These are phyloP conservation scores for Arthrobotrys sphaeroides DNA, from an alignment of 2,329 filamentous ascomycete species.

Conservation along the genomic window DNA sequence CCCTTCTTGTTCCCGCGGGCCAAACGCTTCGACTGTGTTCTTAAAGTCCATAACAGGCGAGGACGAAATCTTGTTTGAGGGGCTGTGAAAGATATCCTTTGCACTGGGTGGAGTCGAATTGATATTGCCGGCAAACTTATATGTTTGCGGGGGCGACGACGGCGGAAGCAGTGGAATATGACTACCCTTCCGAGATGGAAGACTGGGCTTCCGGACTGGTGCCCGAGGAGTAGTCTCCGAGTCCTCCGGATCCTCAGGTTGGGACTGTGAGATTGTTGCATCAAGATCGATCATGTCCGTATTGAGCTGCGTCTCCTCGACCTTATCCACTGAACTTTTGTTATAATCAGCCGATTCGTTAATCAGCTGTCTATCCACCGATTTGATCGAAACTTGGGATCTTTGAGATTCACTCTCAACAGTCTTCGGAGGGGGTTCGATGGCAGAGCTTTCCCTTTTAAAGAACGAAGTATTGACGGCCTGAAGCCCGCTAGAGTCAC, in stretches of 20 bases:
- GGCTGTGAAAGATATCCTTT: slow-evolving; percentile 19
- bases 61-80: slow-evolving; percentile 27
- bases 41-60: slow-evolving; percentile 31
- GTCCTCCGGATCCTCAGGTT: slow-evolving; percentile 1
- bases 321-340: not conserved
- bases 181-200: slow-evolving; percentile 10
- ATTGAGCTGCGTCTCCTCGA: slow-evolving; percentile 22
- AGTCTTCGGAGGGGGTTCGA: not conserved
- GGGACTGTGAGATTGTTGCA: slow-evolving; percentile 32
- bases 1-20: not conserved
- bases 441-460: slow-evolving; percentile 29
- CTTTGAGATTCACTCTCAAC: slow-evolving; percentile 32
- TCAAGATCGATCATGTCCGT: slow-evolving; percentile 11
- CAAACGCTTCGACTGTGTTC: slow-evolving; percentile 3
- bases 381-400: slow-evolving; percentile 33
- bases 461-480: slow-evolving; percentile 41
- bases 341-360: slow-evolving; percentile 38
- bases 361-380: slow-evolving; percentile 37
- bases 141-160: slow-evolving; percentile 36
- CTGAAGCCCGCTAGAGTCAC: slow-evolving; percentile 34
- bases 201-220: not conserved
- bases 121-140: slow-evolving; percentile 1
- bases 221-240: slow-evolving; percentile 7
- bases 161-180: slow-evolving; percentile 32
- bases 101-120: slow-evolving; percentile 5